These are phyloP conservation scores for Gomphus bonarii DNA, from an alignment of 1,284 basidiomycete species.

Conservation along the genomic window DNA sequence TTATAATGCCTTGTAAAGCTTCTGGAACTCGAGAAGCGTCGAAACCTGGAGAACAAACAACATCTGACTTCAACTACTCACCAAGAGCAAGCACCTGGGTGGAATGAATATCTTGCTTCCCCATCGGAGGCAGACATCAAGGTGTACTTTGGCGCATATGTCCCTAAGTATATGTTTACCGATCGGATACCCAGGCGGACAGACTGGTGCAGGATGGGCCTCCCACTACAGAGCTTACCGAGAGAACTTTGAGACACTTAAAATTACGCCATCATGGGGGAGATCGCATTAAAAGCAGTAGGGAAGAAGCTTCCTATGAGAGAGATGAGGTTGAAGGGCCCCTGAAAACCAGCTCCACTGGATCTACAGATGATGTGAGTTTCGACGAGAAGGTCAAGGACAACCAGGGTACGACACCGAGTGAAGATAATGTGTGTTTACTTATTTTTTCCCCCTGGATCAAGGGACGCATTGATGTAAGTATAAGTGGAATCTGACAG, in stretches of 20 bases:
- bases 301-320: conserved; percentile 24
- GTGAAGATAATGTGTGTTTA: conserved; percentile 5
- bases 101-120: conserved; percentile 63
- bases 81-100: conserved; percentile 51
- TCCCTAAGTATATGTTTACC: background rate
- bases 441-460: background rate
- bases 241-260: conserved; percentile 29
- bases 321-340: conserved; percentile 36
- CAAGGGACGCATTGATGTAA: background rate
- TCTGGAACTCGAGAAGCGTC: conserved; percentile 46
- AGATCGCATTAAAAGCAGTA: conserved; percentile 14
- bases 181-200: conserved; percentile 24
- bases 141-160: conserved; percentile 25
- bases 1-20: conserved; percentile 22
- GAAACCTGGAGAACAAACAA: conserved; percentile 36
- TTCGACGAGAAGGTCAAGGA: background rate
- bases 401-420: conserved; percentile 1
- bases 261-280: conserved; percentile 26
- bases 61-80: conserved; percentile 43
- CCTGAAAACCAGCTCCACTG: conserved; percentile 18
- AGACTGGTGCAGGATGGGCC: conserved; percentile 15
- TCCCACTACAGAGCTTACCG: conserved; percentile 24
- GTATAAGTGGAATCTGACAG: conserved; percentile 7
- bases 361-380: background rate
- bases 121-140: conserved; percentile 62